Evolutionary conservation across 1,139 yeast genomes (phyloP).

Genomic region (Wickerhamomyces sp.): DNA sequence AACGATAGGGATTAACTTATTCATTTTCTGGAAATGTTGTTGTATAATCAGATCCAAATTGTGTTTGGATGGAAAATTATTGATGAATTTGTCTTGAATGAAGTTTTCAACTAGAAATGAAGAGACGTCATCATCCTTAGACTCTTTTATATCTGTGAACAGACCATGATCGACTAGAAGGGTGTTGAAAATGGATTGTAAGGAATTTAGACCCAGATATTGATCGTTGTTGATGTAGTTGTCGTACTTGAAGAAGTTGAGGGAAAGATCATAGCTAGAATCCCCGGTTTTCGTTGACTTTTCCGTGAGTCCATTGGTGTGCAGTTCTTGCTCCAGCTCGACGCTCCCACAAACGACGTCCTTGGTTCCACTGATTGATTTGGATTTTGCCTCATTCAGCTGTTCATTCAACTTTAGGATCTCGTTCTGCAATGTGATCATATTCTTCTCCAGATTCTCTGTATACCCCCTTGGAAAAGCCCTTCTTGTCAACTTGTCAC

Average conservation of each 20-base stretch:
- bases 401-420: slow-evolving; percentile 29
- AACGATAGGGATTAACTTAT: slow-evolving; percentile 55
- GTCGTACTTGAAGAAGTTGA: slow-evolving; percentile 19
- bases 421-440: slow-evolving; percentile 56
- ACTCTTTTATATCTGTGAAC: slow-evolving; percentile 14
- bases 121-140: slow-evolving; percentile 7
- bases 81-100: slow-evolving; percentile 37
- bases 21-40: slow-evolving; percentile 52
- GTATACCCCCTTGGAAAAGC: slow-evolving; percentile 78
- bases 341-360: background rate
- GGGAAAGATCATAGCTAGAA: slow-evolving; percentile 10
- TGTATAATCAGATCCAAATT: slow-evolving; percentile 50
- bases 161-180: slow-evolving; percentile 8
- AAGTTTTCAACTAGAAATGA: slow-evolving; percentile 1
- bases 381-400: slow-evolving; percentile 1
- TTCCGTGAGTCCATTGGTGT: too few relatives aligned
- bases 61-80: slow-evolving; percentile 37
- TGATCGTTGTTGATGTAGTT: slow-evolving; percentile 17
- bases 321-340: background rate
- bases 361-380: background rate
- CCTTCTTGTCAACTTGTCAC: slow-evolving; percentile 67
- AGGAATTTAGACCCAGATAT: slow-evolving; percentile 20
- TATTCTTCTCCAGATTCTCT: slow-evolving; percentile 60
- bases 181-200: slow-evolving; percentile 15
- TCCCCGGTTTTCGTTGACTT: slow-evolving; percentile 1